Evolutionary conservation across 108 stramenopile species (phyloP), one percentile per base, ranked within the genome.

Genomic region (Skeletonema costatum): DNA sequence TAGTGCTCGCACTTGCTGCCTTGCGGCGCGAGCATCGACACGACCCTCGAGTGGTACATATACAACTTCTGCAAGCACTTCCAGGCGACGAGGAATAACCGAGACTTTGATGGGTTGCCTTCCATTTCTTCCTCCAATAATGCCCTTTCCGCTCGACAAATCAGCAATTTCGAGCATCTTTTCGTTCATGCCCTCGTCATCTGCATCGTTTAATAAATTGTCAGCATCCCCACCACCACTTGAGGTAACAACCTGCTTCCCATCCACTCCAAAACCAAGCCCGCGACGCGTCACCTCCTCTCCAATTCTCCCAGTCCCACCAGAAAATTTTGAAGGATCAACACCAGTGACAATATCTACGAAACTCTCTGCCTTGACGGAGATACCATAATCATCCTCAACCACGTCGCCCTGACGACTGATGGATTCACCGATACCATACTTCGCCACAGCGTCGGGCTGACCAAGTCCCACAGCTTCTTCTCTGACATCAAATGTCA

Each of bases 321-420:
- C 88, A 10, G 86, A 72, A 75, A 92, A 92, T 71, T 93, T 93
- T 32, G 87, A 87, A 5, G 92, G 87, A 73, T 94, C 93, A 2
- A 97, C 92, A 25, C 96, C 96, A 7, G 93, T 90, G 12, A 97
- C 96, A 77, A 97, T 92, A 62, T 97, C 96, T 3, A 87, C 83
- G 70, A 97, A 97, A 41, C 83, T 84, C 35, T 97, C 96, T 4
- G 92, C 86, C 31, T 81, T 60, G 0, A 97, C 96, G 9, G 92
- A 87, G 74, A 97, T 94, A n/a, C 96, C 96, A 70, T 97, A 97
- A 67, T 97, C 96, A 63, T 97, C 94, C 74, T 96, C 96, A 10
- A 91, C 25, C 0, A 93, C 79, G 17, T 76, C 89, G 4, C 84
- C 74, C n/a, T 82, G 73, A 32, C 33, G 38, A 30, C 76, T 80